A percentile compares a stretch with the other conserved stretches of the same genome.
These are phyloP conservation scores for Cladosporium cucumerinum DNA, from an alignment of 2,329 filamentous ascomycete genomes.

Conservation along the genomic window DNA sequence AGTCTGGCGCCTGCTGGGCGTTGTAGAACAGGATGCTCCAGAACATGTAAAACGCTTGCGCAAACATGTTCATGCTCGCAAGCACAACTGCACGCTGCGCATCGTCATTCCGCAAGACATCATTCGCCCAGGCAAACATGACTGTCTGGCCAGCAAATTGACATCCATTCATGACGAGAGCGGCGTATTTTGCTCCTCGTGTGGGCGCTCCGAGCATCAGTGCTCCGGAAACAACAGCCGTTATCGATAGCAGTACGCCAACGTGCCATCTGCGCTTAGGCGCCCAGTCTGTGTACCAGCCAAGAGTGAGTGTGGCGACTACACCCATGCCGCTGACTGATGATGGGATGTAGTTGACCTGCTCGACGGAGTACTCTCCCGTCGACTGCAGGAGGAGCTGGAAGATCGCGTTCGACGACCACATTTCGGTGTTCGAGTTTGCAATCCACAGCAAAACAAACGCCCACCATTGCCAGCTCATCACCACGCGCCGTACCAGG, in stretches of 20 bases:
- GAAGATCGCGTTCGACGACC: conserved; percentile 28
- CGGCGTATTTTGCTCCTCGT: conserved; percentile 26
- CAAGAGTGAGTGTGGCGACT: conserved; percentile 25
- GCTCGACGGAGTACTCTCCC: conserved; percentile 23
- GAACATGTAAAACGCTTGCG: conserved; percentile 27
- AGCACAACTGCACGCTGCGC: conserved; percentile 27
- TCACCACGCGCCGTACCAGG: conserved; percentile 24
- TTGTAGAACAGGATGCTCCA: conserved; percentile 32
- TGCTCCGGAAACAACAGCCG: conserved; percentile 26
- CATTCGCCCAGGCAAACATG: conserved; percentile 30
- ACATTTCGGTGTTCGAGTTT: conserved; percentile 30
- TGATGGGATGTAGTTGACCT: conserved; percentile 29
- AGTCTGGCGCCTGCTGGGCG: conserved; percentile 27
- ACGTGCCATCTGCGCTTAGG: conserved; percentile 16
- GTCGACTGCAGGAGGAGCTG: conserved; percentile 26
- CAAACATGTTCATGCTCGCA: conserved; percentile 30
- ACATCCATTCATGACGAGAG: conserved; percentile 27
- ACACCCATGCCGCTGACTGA: conserved; percentile 27
- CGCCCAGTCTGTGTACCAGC: conserved; percentile 30
- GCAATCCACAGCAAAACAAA: conserved; percentile 30
- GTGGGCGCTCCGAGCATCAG: conserved; percentile 25
- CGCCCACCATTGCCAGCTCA: conserved; percentile 30
- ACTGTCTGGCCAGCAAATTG: conserved; percentile 29
- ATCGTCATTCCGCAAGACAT: conserved; percentile 26
- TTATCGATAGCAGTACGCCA: conserved; percentile 27